Conservation (phyloP, 169 alveolate genomes). For the Eimeria tenella region DNA sequence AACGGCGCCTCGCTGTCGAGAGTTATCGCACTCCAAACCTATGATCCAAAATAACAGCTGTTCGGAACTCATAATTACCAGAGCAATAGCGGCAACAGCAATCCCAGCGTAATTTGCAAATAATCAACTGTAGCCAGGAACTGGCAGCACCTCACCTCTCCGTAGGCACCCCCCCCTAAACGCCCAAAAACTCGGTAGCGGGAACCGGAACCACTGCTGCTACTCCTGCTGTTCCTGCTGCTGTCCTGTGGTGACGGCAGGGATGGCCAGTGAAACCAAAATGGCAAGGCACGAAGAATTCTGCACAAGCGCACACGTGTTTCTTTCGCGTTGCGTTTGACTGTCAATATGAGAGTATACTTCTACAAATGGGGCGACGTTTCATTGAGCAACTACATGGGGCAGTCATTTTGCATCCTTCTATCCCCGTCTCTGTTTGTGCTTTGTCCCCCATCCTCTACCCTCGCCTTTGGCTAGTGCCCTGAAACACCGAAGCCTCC, state of each 20-base stretch:
- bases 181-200: constrained; percentile 43
- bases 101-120: not conserved
- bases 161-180: constrained; percentile 62
- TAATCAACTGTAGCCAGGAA: not conserved
- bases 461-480: not conserved
- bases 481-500: not conserved
- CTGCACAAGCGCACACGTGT: not conserved
- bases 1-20: constrained; percentile 39
- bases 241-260: not conserved
- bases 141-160: constrained; percentile 52
- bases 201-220: not conserved
- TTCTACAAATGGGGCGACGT: too few relatives aligned
- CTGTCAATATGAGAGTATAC: too few relatives aligned
- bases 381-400: too few relatives aligned
- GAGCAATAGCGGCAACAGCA: not conserved
- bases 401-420: too few relatives aligned
- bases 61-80: not conserved
- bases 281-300: constrained; percentile 51
- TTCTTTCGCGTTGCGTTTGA: not conserved
- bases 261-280: constrained; percentile 33
- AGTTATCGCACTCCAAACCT: constrained; percentile 52
- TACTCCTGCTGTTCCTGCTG: not conserved
- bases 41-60: not conserved
- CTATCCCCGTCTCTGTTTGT: too few relatives aligned
- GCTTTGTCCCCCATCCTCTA: too few relatives aligned